Conservation (phyloP, 1,284 basidiomycete genomes). For the Vanrija humicola region DNA sequence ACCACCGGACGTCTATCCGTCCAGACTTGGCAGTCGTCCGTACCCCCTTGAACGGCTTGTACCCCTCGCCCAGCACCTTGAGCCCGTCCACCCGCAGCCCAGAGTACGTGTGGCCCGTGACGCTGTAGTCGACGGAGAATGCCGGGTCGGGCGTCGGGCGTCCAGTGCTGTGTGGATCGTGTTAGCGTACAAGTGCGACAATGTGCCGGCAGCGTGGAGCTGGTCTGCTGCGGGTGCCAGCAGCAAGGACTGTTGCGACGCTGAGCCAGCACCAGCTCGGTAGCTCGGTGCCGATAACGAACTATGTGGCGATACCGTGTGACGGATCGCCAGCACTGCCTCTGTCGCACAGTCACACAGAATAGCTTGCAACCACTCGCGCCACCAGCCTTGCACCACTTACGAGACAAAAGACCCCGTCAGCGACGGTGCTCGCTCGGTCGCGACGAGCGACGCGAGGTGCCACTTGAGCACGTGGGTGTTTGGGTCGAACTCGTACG, state of each 20-base stretch:
- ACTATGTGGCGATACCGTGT: too few relatives aligned
- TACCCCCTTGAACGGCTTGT: constrained; percentile 64
- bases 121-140: constrained; percentile 65
- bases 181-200: not conserved
- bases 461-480: constrained; percentile 69
- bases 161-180: not conserved
- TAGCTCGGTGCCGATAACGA: too few relatives aligned
- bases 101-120: constrained; percentile 71
- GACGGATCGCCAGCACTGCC: too few relatives aligned
- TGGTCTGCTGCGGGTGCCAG: too few relatives aligned
- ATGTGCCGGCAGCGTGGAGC: not conserved
- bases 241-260: too few relatives aligned
- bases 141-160: constrained; percentile 61
- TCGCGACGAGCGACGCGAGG: constrained; percentile 63
- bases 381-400: too few relatives aligned
- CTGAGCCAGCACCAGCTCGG: too few relatives aligned
- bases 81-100: constrained; percentile 79
- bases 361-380: too few relatives aligned
- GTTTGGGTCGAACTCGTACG: constrained; percentile 72
- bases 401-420: constrained; percentile 67
- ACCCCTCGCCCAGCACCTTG: constrained; percentile 62
- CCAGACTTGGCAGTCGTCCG: constrained; percentile 41
- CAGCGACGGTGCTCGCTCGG: constrained; percentile 63
- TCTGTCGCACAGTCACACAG: not conserved
- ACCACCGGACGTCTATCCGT: constrained; percentile 46